Percentiles rank a stretch among this genome's conserved stretches.
Conservation (phyloP, 2,329 filamentous ascomycete genomes). For the Xylariaceae sp. region DNA sequence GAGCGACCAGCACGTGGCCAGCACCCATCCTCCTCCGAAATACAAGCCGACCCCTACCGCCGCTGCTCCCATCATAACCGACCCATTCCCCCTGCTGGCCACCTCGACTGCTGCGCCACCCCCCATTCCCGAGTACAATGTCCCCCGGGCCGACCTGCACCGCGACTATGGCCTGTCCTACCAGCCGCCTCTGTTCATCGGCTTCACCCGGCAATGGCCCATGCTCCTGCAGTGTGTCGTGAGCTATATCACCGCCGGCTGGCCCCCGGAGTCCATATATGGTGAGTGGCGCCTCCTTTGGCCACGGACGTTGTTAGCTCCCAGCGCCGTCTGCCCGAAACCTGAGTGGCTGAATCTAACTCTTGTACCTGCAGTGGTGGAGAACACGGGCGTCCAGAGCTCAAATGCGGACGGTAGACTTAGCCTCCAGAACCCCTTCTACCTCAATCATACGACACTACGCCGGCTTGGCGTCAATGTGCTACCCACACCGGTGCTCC, state of each 20-base stretch:
- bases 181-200: constrained; percentile 37
- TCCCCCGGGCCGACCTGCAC: constrained; percentile 24
- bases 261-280: constrained; percentile 39
- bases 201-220: constrained; percentile 40
- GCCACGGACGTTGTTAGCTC: too few species aligned
- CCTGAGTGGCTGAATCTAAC: too few species aligned
- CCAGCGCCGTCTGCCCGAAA: too few species aligned
- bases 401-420: constrained; percentile 32
- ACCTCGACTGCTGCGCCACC: constrained; percentile 19
- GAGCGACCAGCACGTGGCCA: constrained; percentile 10
- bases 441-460: constrained; percentile 35
- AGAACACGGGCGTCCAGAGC: constrained; percentile 40
- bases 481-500: constrained; percentile 40
- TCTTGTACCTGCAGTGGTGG: too few species aligned
- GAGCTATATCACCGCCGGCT: constrained; percentile 39
- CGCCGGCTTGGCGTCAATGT: constrained; percentile 29
- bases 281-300: too few species aligned
- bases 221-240: constrained; percentile 39
- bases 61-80: constrained; percentile 13
- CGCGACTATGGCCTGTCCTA: constrained; percentile 24
- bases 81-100: constrained; percentile 20
- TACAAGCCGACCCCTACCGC: constrained; percentile 20
- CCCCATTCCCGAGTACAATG: constrained; percentile 28
- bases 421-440: constrained; percentile 38
- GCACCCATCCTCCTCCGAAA: constrained; percentile 19